Evolutionary conservation across 768 basidiomycete species (phyloP).

Genomic region (Rhizopogon vinicolor): DNA sequence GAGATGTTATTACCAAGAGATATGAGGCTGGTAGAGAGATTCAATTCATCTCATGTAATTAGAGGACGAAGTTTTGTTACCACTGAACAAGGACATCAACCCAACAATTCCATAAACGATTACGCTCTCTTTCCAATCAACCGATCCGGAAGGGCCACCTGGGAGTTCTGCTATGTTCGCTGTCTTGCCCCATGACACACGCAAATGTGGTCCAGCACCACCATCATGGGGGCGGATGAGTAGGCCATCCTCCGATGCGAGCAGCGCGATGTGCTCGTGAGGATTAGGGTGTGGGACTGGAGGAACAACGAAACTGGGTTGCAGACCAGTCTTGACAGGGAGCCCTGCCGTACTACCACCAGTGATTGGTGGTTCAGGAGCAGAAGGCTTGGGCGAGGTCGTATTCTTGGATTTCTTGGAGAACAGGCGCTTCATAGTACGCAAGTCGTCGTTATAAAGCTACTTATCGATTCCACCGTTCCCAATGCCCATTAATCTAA

Average conservation of each 20-base stretch:
- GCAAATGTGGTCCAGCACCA: conserved; percentile 16
- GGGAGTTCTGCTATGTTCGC: conserved; percentile 49
- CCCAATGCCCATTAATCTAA: neutral
- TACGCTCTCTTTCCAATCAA: conserved; percentile 53
- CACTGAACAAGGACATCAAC: conserved; percentile 64
- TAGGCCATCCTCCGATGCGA: conserved; percentile 58
- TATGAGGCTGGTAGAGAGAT: conserved; percentile 52
- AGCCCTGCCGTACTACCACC: neutral
- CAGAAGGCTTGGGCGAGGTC: neutral
- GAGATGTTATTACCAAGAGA: conserved; percentile 66
- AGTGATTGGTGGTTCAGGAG: neutral
- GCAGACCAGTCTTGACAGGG: conserved; percentile 30
- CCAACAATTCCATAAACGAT: conserved; percentile 77
- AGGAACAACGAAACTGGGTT: conserved; percentile 60
- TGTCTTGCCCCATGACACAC: conserved; percentile 58
- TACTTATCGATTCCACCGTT: neutral
- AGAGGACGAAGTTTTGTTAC: conserved; percentile 31
- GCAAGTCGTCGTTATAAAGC: neutral
- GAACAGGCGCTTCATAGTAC: conserved; percentile 29
- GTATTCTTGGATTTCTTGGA: conserved; percentile 14
- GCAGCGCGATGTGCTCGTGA: conserved; percentile 60
- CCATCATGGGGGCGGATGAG: conserved; percentile 57
- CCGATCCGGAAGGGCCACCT: conserved; percentile 17
- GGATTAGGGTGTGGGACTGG: conserved; percentile 75
- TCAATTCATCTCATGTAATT: neutral